These are phyloP conservation scores for Fraxinus angustifolia DNA, from an alignment of 305 asterid species.

Conservation along the genomic window DNA sequence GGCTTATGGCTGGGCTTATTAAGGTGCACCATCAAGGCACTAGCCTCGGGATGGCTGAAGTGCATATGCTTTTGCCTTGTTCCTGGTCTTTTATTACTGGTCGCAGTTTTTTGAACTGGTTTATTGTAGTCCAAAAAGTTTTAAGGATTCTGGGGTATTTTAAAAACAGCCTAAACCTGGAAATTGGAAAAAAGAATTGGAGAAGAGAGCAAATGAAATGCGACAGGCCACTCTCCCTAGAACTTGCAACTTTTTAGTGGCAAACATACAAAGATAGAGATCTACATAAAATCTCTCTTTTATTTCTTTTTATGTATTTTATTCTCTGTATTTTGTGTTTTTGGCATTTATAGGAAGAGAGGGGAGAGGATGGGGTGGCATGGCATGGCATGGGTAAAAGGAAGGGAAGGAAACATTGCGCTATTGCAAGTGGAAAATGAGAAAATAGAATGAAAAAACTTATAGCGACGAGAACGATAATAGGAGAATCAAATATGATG, in stretches of 20 bases:
- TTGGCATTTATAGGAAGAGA: not conserved
- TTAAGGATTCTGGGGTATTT: not conserved
- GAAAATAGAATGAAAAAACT: not conserved
- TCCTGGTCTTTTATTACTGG: not conserved
- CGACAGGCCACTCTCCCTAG: not conserved
- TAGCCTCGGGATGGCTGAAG: not conserved
- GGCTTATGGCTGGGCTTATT: not conserved
- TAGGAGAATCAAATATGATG: not conserved
- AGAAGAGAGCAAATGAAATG: not conserved
- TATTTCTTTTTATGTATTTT: not conserved
- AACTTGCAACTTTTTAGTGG: not conserved
- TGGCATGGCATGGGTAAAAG: not conserved
- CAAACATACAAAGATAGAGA: not conserved
- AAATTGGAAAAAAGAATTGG: not conserved
- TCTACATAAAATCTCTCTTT: not conserved
- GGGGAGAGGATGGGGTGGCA: not conserved
- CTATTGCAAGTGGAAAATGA: not conserved
- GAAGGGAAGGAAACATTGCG: not conserved
- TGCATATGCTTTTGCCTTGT: not conserved
- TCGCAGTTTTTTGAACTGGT: not conserved
- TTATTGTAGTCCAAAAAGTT: not conserved
- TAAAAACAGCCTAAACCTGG: not conserved
- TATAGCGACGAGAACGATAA: not conserved
- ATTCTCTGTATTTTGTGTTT: not conserved
- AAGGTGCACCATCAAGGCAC: not conserved